phyloP scores from a whole-genome alignment of 768 basidiomycete genomes.

The Neoboletus brunneissimus region DNA sequence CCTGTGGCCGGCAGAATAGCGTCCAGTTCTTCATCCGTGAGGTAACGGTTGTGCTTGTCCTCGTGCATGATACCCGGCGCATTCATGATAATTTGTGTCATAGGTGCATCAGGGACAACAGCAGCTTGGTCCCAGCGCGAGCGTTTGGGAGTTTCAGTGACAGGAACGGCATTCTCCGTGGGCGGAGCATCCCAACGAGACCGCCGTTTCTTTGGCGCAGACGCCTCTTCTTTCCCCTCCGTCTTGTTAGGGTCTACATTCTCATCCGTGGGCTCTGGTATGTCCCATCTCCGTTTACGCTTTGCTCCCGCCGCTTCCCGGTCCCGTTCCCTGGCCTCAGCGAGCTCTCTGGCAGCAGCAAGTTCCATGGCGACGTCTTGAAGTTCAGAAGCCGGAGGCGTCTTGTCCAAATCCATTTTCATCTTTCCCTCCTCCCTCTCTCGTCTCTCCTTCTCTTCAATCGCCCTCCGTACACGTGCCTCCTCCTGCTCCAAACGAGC shows the following conservation, averaged over 20 bases:
- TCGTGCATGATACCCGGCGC: slow-evolving; percentile 80
- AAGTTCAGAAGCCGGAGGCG: slow-evolving; percentile 80
- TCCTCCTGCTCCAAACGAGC: slow-evolving; percentile 93
- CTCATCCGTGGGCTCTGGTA: slow-evolving; percentile 58
- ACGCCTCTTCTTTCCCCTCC: slow-evolving; percentile 70
- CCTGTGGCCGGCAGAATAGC: slow-evolving; percentile 82
- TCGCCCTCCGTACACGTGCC: slow-evolving; percentile 72
- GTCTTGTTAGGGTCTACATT: slow-evolving; percentile 59
- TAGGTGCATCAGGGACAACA: slow-evolving; percentile 61
- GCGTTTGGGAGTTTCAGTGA: slow-evolving; percentile 74
- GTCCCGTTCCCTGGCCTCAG: slow-evolving; percentile 37
- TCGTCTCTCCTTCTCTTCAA: slow-evolving; percentile 84
- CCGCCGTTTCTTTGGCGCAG: slow-evolving; percentile 85
- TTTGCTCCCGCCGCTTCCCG: slow-evolving; percentile 49
- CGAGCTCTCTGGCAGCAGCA: slow-evolving; percentile 43
- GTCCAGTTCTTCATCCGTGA: slow-evolving; percentile 95
- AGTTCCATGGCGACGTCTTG: slow-evolving; percentile 71
- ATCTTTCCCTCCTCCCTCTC: slow-evolving; percentile 67
- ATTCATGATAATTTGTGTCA: slow-evolving; percentile 85
- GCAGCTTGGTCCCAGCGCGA: slow-evolving; percentile 99
- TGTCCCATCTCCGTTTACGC: slow-evolving; percentile 83
- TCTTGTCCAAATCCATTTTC: slow-evolving; percentile 90
- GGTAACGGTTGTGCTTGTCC: slow-evolving; percentile 94
- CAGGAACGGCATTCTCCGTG: slow-evolving; percentile 49
- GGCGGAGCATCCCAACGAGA: slow-evolving; percentile 97